phyloP scores from a whole-genome alignment of 2,329 filamentous ascomycete species.

The Ophiocordyceps australis region DNA sequence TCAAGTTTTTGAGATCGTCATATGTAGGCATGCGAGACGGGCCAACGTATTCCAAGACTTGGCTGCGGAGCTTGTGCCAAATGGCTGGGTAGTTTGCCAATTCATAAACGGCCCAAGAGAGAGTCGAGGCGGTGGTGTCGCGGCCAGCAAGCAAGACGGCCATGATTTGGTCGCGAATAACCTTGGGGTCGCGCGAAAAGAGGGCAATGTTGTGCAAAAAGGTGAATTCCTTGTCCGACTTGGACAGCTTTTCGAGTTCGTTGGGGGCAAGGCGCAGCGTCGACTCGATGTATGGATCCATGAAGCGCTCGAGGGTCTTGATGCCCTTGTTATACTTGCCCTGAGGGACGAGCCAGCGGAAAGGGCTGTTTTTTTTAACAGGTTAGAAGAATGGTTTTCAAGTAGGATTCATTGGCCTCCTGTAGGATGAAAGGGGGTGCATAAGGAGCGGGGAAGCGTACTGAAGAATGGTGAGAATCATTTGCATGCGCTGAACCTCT shows the following conservation, averaged over 20 bases:
- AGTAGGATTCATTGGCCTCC: too few relatives aligned
- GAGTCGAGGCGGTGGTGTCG: conserved; percentile 70
- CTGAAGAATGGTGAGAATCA: conserved; percentile 6
- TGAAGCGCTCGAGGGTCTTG: conserved; percentile 54
- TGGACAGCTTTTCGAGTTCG: conserved; percentile 51
- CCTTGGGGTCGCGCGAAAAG: conserved; percentile 53
- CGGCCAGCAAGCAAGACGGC: conserved; percentile 69
- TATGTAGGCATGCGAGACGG: conserved; percentile 47
- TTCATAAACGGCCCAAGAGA: conserved; percentile 74
- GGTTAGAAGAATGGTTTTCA: background rate
- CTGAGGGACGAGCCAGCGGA: conserved; percentile 45
- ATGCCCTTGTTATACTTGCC: conserved; percentile 45
- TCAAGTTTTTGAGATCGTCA: conserved; percentile 70
- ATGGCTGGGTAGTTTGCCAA: conserved; percentile 52
- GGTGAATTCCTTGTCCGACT: conserved; percentile 56
- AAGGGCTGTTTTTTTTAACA: conserved; percentile 40
- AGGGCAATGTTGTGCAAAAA: conserved; percentile 74
- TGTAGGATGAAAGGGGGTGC: too few relatives aligned
- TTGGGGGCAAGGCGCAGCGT: conserved; percentile 49
- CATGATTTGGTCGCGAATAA: conserved; percentile 73
- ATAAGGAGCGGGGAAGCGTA: conserved; percentile 1
- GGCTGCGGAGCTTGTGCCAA: conserved; percentile 50
- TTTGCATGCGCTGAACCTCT: conserved; percentile 57
- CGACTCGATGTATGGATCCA: conserved; percentile 60
- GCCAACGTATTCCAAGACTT: conserved; percentile 54